Evolutionary conservation across 306 rosid genomes (phyloP).

Genomic region (Mimosa pudica): DNA sequence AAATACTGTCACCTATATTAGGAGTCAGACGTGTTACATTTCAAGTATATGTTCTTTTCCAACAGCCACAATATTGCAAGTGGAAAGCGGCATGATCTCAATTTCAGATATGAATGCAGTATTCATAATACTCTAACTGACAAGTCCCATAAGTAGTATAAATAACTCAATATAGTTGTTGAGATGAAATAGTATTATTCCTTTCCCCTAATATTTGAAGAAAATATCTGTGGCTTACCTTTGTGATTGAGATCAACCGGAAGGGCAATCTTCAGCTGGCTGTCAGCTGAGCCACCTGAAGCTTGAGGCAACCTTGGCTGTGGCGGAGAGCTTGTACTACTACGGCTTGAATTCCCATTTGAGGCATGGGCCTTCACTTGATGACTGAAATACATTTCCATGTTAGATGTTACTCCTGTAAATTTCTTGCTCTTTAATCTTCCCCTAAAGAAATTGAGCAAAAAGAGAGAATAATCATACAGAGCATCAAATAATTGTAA

Average conservation of each 20-base stretch:
- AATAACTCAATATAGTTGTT: slow-evolving; percentile 2
- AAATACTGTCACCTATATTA: background rate
- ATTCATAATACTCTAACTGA: slow-evolving; percentile 12
- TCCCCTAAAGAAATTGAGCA: slow-evolving; percentile 60
- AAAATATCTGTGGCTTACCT: slow-evolving; percentile 48
- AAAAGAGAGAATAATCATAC: slow-evolving; percentile 44
- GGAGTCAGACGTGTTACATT: slow-evolving; percentile 13
- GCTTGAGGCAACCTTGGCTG: slow-evolving; percentile 63
- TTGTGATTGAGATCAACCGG: slow-evolving; percentile 89
- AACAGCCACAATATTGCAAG: slow-evolving; percentile 23
- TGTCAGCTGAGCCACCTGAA: slow-evolving; percentile 57
- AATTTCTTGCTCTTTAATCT: slow-evolving; percentile 76
- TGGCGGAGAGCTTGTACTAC: slow-evolving; percentile 80
- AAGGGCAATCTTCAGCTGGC: slow-evolving; percentile 63
- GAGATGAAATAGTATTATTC: background rate
- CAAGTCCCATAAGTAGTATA: background rate
- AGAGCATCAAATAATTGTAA: slow-evolving; percentile 37
- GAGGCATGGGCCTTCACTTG: slow-evolving; percentile 62
- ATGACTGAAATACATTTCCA: slow-evolving; percentile 72
- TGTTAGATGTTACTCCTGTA: slow-evolving; percentile 57
- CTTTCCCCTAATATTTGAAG: slow-evolving; percentile 22
- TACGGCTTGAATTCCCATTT: slow-evolving; percentile 76
- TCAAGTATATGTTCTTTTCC: background rate
- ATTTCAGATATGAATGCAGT: background rate
- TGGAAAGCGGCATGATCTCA: slow-evolving; percentile 16